These are phyloP conservation scores for Magnusiomyces sp. DNA, from an alignment of 1,139 yeast species.

Conservation along the genomic window DNA sequence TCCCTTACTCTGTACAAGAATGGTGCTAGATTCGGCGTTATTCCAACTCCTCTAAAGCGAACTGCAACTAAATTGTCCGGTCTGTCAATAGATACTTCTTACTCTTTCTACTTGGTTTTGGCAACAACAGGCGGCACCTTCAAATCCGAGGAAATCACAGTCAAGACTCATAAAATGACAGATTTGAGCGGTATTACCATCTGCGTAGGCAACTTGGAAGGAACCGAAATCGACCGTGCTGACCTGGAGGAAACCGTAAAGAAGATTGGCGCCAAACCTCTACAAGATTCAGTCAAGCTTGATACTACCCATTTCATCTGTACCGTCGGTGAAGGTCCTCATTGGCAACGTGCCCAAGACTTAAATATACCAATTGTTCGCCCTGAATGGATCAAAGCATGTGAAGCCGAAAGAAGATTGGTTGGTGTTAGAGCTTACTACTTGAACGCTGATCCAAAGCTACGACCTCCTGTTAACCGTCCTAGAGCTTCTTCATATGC, in stretches of 20 bases:
- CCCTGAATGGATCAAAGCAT: constrained; percentile 96
- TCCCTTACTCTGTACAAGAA: constrained; percentile 74
- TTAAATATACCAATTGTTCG: constrained; percentile 89
- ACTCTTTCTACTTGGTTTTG: constrained; percentile 69
- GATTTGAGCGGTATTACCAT: constrained; percentile 89
- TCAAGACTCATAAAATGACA: constrained; percentile 92
- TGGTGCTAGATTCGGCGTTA: constrained; percentile 68
- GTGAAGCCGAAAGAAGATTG: constrained; percentile 79
- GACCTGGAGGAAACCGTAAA: constrained; percentile 59
- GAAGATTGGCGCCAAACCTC: constrained; percentile 76
- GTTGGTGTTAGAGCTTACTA: constrained; percentile 79
- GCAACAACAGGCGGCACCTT: constrained; percentile 86
- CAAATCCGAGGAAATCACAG: constrained; percentile 56
- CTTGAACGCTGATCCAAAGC: constrained; percentile 34
- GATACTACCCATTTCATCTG: constrained; percentile 94
- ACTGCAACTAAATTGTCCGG: constrained; percentile 87
- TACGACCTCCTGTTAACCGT: constrained; percentile 28
- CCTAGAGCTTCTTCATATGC: constrained; percentile 25
- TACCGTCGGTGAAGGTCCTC: constrained; percentile 57
- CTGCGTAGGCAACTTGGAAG: constrained; percentile 72
- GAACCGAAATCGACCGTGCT: constrained; percentile 41
- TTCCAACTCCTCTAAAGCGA: constrained; percentile 75
- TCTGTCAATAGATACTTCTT: constrained; percentile 75
- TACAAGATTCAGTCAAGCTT: constrained; percentile 64
- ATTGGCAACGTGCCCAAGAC: constrained; percentile 70